Conservation (phyloP, 2,329 filamentous ascomycete genomes). For the Penicillium sp. region DNA sequence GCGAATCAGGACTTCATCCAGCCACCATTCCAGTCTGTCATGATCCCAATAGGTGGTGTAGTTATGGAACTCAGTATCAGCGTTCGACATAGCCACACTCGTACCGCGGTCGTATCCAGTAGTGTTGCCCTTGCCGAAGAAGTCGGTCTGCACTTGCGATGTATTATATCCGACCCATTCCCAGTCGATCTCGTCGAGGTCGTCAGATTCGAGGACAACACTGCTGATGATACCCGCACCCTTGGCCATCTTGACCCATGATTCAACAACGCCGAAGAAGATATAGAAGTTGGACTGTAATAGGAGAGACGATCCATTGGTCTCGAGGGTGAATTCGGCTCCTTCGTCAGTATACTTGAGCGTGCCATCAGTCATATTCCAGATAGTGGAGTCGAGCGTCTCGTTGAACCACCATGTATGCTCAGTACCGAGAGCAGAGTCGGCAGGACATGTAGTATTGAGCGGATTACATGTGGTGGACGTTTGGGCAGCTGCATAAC, state of each 20-base stretch:
- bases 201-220: constrained; percentile 80
- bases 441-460: constrained; percentile 66
- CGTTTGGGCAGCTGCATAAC: constrained; percentile 64
- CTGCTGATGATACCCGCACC: constrained; percentile 77
- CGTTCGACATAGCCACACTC: constrained; percentile 67
- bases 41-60: constrained; percentile 66
- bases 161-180: constrained; percentile 44
- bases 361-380: constrained; percentile 67
- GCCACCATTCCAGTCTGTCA: constrained; percentile 64
- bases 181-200: constrained; percentile 85
- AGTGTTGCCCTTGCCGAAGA: constrained; percentile 89
- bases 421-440: constrained; percentile 66
- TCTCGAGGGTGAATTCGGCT: constrained; percentile 69
- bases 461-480: constrained; percentile 76
- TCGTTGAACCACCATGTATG: constrained; percentile 66
- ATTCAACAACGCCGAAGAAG: constrained; percentile 79
- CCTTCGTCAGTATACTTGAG: constrained; percentile 64
- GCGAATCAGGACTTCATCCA: constrained; percentile 63
- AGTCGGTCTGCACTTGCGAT: constrained; percentile 71
- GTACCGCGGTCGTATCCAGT: constrained; percentile 73
- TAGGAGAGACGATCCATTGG: constrained; percentile 74
- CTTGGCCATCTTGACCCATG: constrained; percentile 72
- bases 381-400: constrained; percentile 59
- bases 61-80: constrained; percentile 51
- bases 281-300: constrained; percentile 79